phyloP scores from a whole-genome alignment of 1,284 basidiomycete genomes.

The Peniophora sp. region DNA sequence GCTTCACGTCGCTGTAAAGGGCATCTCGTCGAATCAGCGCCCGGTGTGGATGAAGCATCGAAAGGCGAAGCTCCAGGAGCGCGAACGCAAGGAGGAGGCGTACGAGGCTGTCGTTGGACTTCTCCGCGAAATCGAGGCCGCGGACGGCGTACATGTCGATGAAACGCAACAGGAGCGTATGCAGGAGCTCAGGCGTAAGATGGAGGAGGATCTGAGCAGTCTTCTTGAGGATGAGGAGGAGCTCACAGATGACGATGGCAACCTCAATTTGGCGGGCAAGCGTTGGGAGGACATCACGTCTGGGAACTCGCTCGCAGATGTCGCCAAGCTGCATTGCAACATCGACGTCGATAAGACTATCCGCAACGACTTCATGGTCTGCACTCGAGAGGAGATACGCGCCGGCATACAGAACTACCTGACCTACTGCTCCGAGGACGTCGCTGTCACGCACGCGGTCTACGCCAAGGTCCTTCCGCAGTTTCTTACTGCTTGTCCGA shows the following conservation, averaged over 20 bases:
- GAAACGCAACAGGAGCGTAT: slow-evolving; percentile 23
- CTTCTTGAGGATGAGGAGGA: slow-evolving; percentile 30
- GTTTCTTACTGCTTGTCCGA: slow-evolving; percentile 82
- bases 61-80: slow-evolving; percentile 50
- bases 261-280: slow-evolving; percentile 34
- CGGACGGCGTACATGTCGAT: slow-evolving; percentile 26
- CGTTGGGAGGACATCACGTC: slow-evolving; percentile 94
- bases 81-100: slow-evolving; percentile 50
- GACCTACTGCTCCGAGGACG: slow-evolving; percentile 86
- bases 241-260: slow-evolving; percentile 27
- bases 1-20: slow-evolving; percentile 89
- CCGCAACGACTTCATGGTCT: slow-evolving; percentile 73
- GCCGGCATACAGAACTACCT: slow-evolving; percentile 72
- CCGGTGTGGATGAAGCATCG: slow-evolving; percentile 87
- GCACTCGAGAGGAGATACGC: slow-evolving; percentile 56
- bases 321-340: slow-evolving; percentile 85
- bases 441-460: slow-evolving; percentile 79
- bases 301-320: slow-evolving; percentile 87
- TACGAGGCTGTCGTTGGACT: slow-evolving; percentile 45
- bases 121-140: slow-evolving; percentile 38
- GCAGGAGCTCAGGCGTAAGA: slow-evolving; percentile 19
- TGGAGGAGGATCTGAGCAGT: slow-evolving; percentile 32
- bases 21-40: slow-evolving; percentile 92
- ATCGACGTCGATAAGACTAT: slow-evolving; percentile 77
- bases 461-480: slow-evolving; percentile 77